These are phyloP conservation scores for Benincasa hispida DNA, from an alignment of 306 rosid species.

Conservation along the genomic window DNA sequence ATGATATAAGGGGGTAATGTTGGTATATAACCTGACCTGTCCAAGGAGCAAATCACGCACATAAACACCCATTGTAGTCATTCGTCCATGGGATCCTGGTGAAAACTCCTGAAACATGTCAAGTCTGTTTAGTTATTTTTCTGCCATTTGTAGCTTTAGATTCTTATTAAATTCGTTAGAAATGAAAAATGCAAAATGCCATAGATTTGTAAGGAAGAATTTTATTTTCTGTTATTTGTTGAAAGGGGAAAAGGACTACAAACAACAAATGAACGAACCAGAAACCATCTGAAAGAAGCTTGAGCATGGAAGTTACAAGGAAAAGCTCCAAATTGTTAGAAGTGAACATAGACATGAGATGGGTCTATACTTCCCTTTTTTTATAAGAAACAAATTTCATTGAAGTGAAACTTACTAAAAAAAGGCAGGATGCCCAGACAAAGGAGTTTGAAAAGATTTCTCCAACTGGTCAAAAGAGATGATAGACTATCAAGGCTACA, in stretches of 20 bases:
- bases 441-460: too few species aligned
- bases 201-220: not conserved
- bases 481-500: too few species aligned
- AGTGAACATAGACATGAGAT: not conserved
- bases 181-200: not conserved
- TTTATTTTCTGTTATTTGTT: not conserved
- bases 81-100: slow-evolving; percentile 92
- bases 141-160: not conserved
- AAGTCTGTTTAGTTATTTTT: not conserved
- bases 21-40: slow-evolving; percentile 84
- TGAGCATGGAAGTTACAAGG: not conserved
- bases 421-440: too few species aligned
- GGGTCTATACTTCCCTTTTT: not conserved
- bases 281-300: not conserved
- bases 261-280: not conserved
- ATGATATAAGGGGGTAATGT: not conserved
- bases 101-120: slow-evolving; percentile 72
- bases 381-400: too few species aligned
- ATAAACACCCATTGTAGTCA: slow-evolving; percentile 90
- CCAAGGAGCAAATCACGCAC: slow-evolving; percentile 98
- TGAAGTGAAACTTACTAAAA: too few species aligned
- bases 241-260: not conserved
- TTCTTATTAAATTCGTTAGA: not conserved
- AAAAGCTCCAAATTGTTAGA: not conserved
- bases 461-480: too few species aligned